Percentiles rank a stretch among this genome's conserved stretches.
phyloP scores from a whole-genome alignment of 257 asterid genomes.

The Solanum okadae region DNA sequence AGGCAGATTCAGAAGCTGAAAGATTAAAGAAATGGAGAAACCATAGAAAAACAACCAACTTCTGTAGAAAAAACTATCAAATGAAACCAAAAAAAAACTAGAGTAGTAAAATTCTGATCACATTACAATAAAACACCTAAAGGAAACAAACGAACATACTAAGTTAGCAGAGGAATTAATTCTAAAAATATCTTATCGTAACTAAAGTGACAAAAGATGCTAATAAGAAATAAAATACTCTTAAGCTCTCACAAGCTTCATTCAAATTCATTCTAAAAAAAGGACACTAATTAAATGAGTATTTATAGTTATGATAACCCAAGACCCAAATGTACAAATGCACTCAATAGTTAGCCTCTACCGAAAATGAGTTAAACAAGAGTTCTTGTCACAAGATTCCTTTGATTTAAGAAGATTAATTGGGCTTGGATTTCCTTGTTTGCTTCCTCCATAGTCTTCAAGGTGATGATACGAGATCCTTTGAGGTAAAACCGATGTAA shows the following conservation, averaged over 20 bases:
- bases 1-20: background rate
- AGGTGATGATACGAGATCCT: background rate
- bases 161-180: background rate
- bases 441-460: background rate
- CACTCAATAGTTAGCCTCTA: background rate
- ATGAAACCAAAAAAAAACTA: background rate
- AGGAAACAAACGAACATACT: background rate
- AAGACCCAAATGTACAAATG: background rate
- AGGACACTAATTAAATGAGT: background rate
- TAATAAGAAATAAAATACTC: background rate
- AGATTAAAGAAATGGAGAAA: background rate
- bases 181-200: background rate
- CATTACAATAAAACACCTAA: background rate
- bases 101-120: background rate
- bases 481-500: background rate
- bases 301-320: background rate
- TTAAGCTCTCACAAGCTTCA: background rate
- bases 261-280: background rate
- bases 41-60: background rate
- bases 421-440: background rate
- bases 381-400: background rate
- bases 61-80: background rate
- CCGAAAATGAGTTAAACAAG: background rate
- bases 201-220: background rate
- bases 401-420: background rate